A percentile compares a stretch with the other conserved stretches of the same genome.
These are phyloP conservation scores for Ophiostoma australiae DNA, from an alignment of 2,329 filamentous ascomycete genomes.

Conservation along the genomic window DNA sequence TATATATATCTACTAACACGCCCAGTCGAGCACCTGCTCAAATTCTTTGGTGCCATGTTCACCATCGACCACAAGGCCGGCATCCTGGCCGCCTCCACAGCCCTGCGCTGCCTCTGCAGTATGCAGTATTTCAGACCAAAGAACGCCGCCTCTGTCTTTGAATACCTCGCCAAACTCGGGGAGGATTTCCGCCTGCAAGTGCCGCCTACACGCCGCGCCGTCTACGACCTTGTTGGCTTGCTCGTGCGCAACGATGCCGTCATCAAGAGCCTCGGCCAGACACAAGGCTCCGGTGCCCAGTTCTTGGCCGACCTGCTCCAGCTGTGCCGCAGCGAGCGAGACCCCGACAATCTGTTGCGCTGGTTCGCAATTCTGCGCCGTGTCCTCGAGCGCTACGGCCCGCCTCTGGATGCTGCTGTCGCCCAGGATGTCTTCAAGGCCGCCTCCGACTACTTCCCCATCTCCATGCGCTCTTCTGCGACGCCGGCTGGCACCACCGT, in stretches of 20 bases:
- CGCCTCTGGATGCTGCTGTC: slow-evolving; percentile 39
- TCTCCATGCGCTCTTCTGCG: slow-evolving; percentile 50
- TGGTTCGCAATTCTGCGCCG: slow-evolving; percentile 51
- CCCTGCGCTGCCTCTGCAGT: slow-evolving; percentile 44
- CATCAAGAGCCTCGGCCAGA: slow-evolving; percentile 39
- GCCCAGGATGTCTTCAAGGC: slow-evolving; percentile 49
- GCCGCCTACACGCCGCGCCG: slow-evolving; percentile 46
- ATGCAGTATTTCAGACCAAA: slow-evolving; percentile 50
- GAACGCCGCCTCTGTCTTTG: slow-evolving; percentile 46
- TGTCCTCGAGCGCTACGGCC: slow-evolving; percentile 43
- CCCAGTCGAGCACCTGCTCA: slow-evolving; percentile 35
- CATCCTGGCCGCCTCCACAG: slow-evolving; percentile 50
- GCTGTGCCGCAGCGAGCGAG: slow-evolving; percentile 51
- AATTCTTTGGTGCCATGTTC: slow-evolving; percentile 56
- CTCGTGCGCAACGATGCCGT: slow-evolving; percentile 39
- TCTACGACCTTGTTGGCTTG: slow-evolving; percentile 46
- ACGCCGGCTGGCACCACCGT: slow-evolving; percentile 49
- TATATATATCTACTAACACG: neutral
- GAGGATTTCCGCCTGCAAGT: slow-evolving; percentile 55
- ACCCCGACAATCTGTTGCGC: slow-evolving; percentile 52
- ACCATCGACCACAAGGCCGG: slow-evolving; percentile 57
- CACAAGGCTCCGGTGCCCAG: slow-evolving; percentile 39
- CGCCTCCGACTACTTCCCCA: slow-evolving; percentile 58
- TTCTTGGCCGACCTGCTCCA: slow-evolving; percentile 49
- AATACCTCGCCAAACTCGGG: slow-evolving; percentile 46